Evolutionary conservation across 1,284 basidiomycete genomes (phyloP), one percentile per base, ranked within the genome.

Genomic region (Cryptococcus sp.): DNA sequence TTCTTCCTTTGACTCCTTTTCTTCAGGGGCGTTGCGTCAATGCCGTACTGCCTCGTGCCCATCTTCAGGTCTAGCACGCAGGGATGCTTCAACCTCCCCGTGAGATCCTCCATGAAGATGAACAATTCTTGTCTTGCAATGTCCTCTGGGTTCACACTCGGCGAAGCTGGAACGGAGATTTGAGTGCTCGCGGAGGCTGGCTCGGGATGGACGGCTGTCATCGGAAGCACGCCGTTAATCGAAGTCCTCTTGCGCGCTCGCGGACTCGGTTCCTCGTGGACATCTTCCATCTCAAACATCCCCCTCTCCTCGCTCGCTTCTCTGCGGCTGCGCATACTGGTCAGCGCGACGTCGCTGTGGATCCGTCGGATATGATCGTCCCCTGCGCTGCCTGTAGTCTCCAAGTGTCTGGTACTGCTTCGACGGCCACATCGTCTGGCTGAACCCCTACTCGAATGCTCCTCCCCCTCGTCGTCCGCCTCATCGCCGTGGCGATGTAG

Each of bases 61-160:
- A 99, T 99, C 83, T 99, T 99, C 69, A 99, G 82, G 78, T 99
- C 95, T 65, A 99, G 85, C 45, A 99, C 96, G 73, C 95, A 99
- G 3, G 96, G 92, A 53, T 86, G 86, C 76, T 90, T 94, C 67
- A 98, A 80, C n/a, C 90, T 83, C 20, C 96, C 96, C 1, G 95
- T 99, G 47, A 99, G 81, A 73, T 99, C 96, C 78, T 99, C 95
- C 91, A 99, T 95, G 63, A 99, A 84, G 67, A 99, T 93, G 78
- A 99, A 99, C 73, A 98, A 89, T 76, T 97, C 93, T 78, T 96
- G 93, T 17, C 94, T 86, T 0, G 90, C 86, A 48, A 88, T 82
- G 13, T 69, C 72, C 17, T 75, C 73, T 15, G 67, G 49, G 0
- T 50, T 58, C 13, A 70, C 51, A 25, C 67, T 61, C 6, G 70